Percentiles rank a stretch among this genome's conserved stretches.
phyloP scores from a whole-genome alignment of 2,329 filamentous ascomycete genomes.

The Hawksworthiomyces lignivorus region DNA sequence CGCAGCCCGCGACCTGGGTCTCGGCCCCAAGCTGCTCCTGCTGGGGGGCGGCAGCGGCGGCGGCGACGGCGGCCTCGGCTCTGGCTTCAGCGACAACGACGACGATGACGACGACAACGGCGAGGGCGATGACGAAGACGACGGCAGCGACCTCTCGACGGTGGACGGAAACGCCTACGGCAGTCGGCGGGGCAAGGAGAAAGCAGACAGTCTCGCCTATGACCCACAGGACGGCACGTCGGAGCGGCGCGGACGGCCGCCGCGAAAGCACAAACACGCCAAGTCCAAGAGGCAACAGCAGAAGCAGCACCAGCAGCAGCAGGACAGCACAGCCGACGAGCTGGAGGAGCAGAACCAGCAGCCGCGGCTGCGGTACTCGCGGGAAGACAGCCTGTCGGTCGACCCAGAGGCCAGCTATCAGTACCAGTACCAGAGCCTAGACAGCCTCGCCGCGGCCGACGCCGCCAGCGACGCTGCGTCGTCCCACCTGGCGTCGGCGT shows the following conservation, averaged over 20 bases:
- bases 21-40: conserved; percentile 10
- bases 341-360: neutral
- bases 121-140: conserved; percentile 28
- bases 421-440: conserved; percentile 46
- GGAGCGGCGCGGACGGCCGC: conserved; percentile 7
- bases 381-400: conserved; percentile 48
- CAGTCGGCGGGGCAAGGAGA: conserved; percentile 4
- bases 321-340: neutral
- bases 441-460: conserved; percentile 29
- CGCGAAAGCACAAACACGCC: conserved; percentile 10
- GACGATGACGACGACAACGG: conserved; percentile 10
- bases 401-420: conserved; percentile 25
- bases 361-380: conserved; percentile 13
- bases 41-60: conserved; percentile 8
- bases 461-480: conserved; percentile 13
- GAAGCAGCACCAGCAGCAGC: neutral
- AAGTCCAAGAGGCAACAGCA: neutral
- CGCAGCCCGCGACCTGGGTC: conserved; percentile 1
- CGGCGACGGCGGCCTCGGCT: conserved; percentile 26
- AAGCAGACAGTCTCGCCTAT: neutral
- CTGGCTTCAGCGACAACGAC: conserved; percentile 26
- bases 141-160: conserved; percentile 26
- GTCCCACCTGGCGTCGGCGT: conserved; percentile 45
- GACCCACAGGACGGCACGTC: neutral
- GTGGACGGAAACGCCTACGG: conserved; percentile 6